These are phyloP conservation scores for Thoreauomyces humboldtii DNA, from an alignment of 192 early-diverging fungal species.

Conservation along the genomic window DNA sequence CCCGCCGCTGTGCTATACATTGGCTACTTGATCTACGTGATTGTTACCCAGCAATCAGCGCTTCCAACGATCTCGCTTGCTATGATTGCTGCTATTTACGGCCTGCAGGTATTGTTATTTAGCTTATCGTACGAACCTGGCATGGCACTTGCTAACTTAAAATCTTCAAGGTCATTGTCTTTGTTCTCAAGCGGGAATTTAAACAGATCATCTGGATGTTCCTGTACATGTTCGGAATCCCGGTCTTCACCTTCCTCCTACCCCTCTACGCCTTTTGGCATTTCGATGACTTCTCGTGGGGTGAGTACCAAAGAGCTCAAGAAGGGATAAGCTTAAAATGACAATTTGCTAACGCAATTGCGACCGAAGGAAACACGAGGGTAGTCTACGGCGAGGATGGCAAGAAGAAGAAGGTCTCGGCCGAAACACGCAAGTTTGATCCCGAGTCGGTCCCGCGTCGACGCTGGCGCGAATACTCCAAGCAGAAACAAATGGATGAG, in stretches of 20 bases:
- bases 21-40: slow-evolving; percentile 68
- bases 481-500: slow-evolving; percentile 41
- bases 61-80: slow-evolving; percentile 72
- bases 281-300: slow-evolving; percentile 99
- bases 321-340: background rate
- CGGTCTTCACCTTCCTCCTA: slow-evolving; percentile 82
- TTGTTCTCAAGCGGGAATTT: slow-evolving; percentile 63
- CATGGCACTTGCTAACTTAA: no score
- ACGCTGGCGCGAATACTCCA: slow-evolving; percentile 77
- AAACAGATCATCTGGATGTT: slow-evolving; percentile 50
- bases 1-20: slow-evolving; percentile 61
- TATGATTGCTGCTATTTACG: slow-evolving; percentile 80
- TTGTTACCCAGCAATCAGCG: slow-evolving; percentile 42
- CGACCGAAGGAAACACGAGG: slow-evolving; percentile 96
- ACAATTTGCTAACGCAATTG: slow-evolving; percentile 34
- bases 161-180: slow-evolving; percentile 77
- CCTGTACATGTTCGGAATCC: slow-evolving; percentile 76
- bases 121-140: no score
- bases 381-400: slow-evolving; percentile 85
- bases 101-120: slow-evolving; percentile 58
- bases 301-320: no score
- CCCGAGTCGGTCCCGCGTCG: slow-evolving; percentile 73
- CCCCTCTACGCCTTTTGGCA: slow-evolving; percentile 98
- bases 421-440: slow-evolving; percentile 71
- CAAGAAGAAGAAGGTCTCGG: slow-evolving; percentile 23